phyloP scores from a whole-genome alignment of 2,329 filamentous ascomycete genomes.

The Neurospora sp. region DNA sequence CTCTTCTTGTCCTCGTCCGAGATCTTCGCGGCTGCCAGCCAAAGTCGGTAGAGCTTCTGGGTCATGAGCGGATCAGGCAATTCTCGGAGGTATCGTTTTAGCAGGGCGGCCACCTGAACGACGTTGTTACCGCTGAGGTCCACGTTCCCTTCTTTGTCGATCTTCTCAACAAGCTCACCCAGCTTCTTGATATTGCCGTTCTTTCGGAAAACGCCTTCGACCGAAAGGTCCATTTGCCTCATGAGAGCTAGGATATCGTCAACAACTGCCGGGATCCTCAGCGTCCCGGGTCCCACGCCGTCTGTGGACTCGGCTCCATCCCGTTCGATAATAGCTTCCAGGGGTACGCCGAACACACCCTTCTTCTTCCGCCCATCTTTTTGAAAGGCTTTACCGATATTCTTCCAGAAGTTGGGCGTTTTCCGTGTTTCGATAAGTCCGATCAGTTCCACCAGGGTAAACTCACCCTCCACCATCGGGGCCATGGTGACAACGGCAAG shows the following conservation, averaged over 20 bases:
- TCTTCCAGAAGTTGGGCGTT: constrained; percentile 89
- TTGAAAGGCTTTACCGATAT: constrained; percentile 93
- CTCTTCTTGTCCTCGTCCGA: constrained; percentile 70
- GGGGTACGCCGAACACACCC: constrained; percentile 81
- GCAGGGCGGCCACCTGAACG: constrained; percentile 82
- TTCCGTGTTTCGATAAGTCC: constrained; percentile 89
- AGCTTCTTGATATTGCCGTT: constrained; percentile 97
- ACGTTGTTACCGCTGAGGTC: constrained; percentile 84
- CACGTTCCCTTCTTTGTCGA: constrained; percentile 76
- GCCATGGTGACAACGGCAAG: constrained; percentile 93
- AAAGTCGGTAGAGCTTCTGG: constrained; percentile 85
- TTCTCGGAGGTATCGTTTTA: constrained; percentile 92
- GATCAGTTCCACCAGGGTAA: constrained; percentile 87
- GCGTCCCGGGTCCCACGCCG: constrained; percentile 81
- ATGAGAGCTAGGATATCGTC: constrained; percentile 91
- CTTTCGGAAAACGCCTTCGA: constrained; percentile 97
- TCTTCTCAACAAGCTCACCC: constrained; percentile 73
- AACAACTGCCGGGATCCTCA: constrained; percentile 88
- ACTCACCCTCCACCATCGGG: constrained; percentile 78
- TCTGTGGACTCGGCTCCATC: constrained; percentile 97
- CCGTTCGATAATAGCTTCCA: constrained; percentile 83
- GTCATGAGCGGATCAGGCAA: constrained; percentile 92
- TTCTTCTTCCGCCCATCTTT: constrained; percentile 81
- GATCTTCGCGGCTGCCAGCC: constrained; percentile 84
- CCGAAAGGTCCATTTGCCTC: constrained; percentile 97